Evolutionary conservation across 2,329 filamentous ascomycete species (phyloP), one percentile per base, ranked within the genome.

Genomic region (Sporothrix dimorphospora): DNA sequence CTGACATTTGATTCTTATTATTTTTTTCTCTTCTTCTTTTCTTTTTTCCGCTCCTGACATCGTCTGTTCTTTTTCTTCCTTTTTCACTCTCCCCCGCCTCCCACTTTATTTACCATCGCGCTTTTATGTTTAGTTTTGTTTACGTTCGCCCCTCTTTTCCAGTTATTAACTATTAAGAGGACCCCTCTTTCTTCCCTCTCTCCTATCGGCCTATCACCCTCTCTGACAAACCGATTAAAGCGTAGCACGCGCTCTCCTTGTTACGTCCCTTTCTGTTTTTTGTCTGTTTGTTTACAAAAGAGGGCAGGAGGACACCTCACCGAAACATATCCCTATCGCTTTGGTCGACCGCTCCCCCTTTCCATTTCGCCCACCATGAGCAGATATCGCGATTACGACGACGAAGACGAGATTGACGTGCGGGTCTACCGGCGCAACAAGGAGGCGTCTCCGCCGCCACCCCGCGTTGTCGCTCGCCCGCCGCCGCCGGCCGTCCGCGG

Each of bases 351-450:
- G 14, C 24, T 40, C 19, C 8, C 8, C 16, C 38, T 30, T 7
- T 49, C n/a, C 19, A 7, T 47, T 51, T 30, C 53, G 24, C 19
- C 67, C 72, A 72, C 47, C 16, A 75, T 75, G 74, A 74, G 73
- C 72, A 81, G 59, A 51, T 68, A 69, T 11, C 51, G 77, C 74
- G 84, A 84, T 77, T 86, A 84, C 76, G 82, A 84, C 71, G 83
- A 86, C 75, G 86, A 89, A 45, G 87, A 88, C 40, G 87, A 89
- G 63, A 76, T 88, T 68, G 84, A 89, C 76, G 82, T 89, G 75
- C 85, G 80, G 59, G 78, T 87, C 73, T 81, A 81, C 69, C 81
- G 78, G 72, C 83, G 82, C 34, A 81, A 81, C 34, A 81, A 81
- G 49, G 68, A 71, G 12, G 57, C 72, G 4, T 72, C 75, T 3